Percentiles rank a stretch among this genome's conserved stretches.
Conservation (phyloP, 257 asterid species). For the Petunia axillaris region DNA sequence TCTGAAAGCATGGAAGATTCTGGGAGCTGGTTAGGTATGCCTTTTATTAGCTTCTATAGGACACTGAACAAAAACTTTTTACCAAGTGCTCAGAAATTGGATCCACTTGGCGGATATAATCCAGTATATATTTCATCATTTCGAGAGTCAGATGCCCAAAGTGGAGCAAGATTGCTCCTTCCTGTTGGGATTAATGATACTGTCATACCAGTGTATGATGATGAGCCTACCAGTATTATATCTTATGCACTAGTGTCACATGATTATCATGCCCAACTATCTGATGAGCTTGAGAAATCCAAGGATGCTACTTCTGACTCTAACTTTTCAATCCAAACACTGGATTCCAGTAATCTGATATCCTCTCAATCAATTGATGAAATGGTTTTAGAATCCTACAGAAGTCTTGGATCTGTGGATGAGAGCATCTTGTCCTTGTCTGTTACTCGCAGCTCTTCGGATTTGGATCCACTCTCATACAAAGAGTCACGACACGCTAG, state of each 20-base stretch:
- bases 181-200: constrained; percentile 73
- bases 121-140: constrained; percentile 76
- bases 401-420: constrained; percentile 67
- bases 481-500: constrained; percentile 70
- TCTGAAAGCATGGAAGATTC: constrained; percentile 60
- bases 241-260: constrained; percentile 71
- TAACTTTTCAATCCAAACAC: constrained; percentile 45
- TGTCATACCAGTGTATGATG: constrained; percentile 83
- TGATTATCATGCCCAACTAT: constrained; percentile 58
- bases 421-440: constrained; percentile 60
- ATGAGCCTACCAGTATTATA: constrained; percentile 96
- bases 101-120: constrained; percentile 55
- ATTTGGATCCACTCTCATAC: constrained; percentile 61
- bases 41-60: constrained; percentile 71
- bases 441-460: constrained; percentile 58
- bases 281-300: constrained; percentile 64
- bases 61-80: constrained; percentile 62
- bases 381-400: constrained; percentile 58
- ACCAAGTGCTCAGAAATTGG: constrained; percentile 62
- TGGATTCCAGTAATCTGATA: constrained; percentile 51
- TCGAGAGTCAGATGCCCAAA: constrained; percentile 62
- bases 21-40: constrained; percentile 68
- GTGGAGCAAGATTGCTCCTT: constrained; percentile 73
- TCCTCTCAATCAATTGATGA: constrained; percentile 68
- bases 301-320: constrained; percentile 53